These are phyloP conservation scores for Russula compacta DNA, from an alignment of 768 basidiomycete genomes.

Conservation along the genomic window DNA sequence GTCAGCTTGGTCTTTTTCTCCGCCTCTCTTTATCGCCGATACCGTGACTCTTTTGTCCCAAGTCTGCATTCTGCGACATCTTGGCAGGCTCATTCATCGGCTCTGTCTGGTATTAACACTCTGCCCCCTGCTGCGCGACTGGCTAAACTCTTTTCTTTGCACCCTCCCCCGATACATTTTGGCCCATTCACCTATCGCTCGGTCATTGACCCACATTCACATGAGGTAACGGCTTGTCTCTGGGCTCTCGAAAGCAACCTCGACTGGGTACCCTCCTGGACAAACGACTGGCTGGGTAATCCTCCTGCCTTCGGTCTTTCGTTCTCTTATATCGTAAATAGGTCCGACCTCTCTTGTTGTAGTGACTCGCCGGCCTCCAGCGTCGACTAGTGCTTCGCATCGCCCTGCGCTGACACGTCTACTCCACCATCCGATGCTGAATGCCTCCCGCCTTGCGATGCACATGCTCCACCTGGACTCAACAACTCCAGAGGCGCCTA, in stretches of 20 bases:
- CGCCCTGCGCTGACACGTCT: not conserved
- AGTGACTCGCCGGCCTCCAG: not conserved
- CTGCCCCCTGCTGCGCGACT: slow-evolving; percentile 5
- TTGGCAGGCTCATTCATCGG: not conserved
- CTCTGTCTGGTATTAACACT: slow-evolving; percentile 3
- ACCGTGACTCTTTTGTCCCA: not conserved
- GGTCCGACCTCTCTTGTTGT: slow-evolving; percentile 17
- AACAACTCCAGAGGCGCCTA: slow-evolving; percentile 33
- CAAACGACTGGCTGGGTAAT: slow-evolving; percentile 37
- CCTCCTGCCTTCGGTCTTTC: not conserved
- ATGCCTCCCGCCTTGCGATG: slow-evolving; percentile 27
- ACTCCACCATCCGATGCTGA: slow-evolving; percentile 6
- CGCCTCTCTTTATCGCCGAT: slow-evolving; percentile 11
- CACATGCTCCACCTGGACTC: slow-evolving; percentile 41
- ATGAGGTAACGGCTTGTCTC: slow-evolving; percentile 38
- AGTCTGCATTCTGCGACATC: not conserved
- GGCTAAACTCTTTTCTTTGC: slow-evolving; percentile 23
- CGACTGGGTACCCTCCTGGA: slow-evolving; percentile 30
- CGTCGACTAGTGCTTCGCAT: not conserved
- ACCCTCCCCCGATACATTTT: slow-evolving; percentile 21
- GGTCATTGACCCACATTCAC: not conserved
- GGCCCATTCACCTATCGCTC: slow-evolving; percentile 20
- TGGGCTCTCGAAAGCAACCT: slow-evolving; percentile 36
- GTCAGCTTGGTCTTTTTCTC: slow-evolving; percentile 17
- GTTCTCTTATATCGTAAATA: not conserved